These are phyloP conservation scores for Biancaea sappan DNA, from an alignment of 306 rosid species.

Conservation along the genomic window DNA sequence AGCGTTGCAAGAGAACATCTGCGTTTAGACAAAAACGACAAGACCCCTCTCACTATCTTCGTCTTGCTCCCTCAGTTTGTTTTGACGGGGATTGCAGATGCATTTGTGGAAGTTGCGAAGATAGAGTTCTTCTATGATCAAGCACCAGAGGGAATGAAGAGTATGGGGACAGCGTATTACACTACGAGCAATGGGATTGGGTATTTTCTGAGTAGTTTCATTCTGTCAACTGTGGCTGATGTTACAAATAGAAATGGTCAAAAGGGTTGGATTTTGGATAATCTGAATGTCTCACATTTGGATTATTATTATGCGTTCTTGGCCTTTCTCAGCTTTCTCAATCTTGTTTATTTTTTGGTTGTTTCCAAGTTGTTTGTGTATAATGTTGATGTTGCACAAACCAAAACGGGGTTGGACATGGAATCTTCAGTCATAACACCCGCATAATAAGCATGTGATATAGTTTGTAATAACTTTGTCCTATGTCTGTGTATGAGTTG, in stretches of 20 bases:
- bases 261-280: slow-evolving; percentile 70
- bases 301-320: slow-evolving; percentile 66
- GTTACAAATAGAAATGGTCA: slow-evolving; percentile 50
- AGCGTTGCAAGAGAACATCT: slow-evolving; percentile 45
- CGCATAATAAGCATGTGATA: too few relatives aligned
- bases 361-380: slow-evolving; percentile 60
- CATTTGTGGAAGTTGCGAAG: slow-evolving; percentile 66
- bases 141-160: slow-evolving; percentile 76
- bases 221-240: slow-evolving; percentile 56
- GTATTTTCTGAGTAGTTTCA: slow-evolving; percentile 58
- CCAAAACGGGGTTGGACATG: slow-evolving; percentile 30
- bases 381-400: slow-evolving; percentile 45
- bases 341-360: slow-evolving; percentile 61
- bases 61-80: slow-evolving; percentile 76
- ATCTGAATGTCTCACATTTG: too few relatives aligned
- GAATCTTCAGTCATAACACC: slow-evolving; percentile 17
- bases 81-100: slow-evolving; percentile 64
- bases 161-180: slow-evolving; percentile 70
- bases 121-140: slow-evolving; percentile 80
- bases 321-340: slow-evolving; percentile 52
- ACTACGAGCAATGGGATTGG: slow-evolving; percentile 66
- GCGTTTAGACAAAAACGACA: slow-evolving; percentile 30
- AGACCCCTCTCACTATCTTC: slow-evolving; percentile 67
- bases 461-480: too few relatives aligned
- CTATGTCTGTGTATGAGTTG: too few relatives aligned